A percentile compares a stretch with the other conserved stretches of the same genome.
Conservation (phyloP, 1,139 yeast genomes). For the Hyphopichia khmerensis region DNA sequence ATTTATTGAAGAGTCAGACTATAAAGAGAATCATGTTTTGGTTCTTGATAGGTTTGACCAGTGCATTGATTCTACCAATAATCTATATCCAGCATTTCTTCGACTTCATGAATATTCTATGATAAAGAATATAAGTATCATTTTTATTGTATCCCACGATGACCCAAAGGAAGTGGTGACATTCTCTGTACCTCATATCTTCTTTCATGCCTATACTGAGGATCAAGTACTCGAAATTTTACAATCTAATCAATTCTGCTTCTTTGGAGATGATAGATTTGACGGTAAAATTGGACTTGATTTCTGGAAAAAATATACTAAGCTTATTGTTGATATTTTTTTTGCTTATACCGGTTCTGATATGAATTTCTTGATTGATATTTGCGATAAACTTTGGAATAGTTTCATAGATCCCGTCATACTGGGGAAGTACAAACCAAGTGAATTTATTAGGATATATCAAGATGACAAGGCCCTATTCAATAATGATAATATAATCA, state of each 20-base stretch:
- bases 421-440: slow-evolving; percentile 25
- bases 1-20: slow-evolving; percentile 30
- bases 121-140: slow-evolving; percentile 28
- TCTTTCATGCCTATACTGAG: slow-evolving; percentile 46
- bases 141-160: slow-evolving; percentile 38
- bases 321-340: slow-evolving; percentile 51
- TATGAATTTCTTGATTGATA: slow-evolving; percentile 40
- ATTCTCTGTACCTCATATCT: slow-evolving; percentile 48
- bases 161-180: slow-evolving; percentile 49
- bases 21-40: slow-evolving; percentile 46
- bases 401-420: slow-evolving; percentile 43
- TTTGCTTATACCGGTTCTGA: slow-evolving; percentile 57
- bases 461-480: slow-evolving; percentile 42
- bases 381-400: slow-evolving; percentile 51
- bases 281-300: slow-evolving; percentile 18
- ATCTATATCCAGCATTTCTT: slow-evolving; percentile 46
- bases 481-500: slow-evolving; percentile 38
- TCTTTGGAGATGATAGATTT: slow-evolving; percentile 25
- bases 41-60: slow-evolving; percentile 62
- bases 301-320: slow-evolving; percentile 51
- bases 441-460: slow-evolving; percentile 49
- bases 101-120: slow-evolving; percentile 44
- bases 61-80: slow-evolving; percentile 49
- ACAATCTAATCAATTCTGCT: slow-evolving; percentile 23
- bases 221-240: slow-evolving; percentile 41